Evolutionary conservation across 257 asterid genomes (phyloP).

Genomic region (Gentiana straminea): DNA sequence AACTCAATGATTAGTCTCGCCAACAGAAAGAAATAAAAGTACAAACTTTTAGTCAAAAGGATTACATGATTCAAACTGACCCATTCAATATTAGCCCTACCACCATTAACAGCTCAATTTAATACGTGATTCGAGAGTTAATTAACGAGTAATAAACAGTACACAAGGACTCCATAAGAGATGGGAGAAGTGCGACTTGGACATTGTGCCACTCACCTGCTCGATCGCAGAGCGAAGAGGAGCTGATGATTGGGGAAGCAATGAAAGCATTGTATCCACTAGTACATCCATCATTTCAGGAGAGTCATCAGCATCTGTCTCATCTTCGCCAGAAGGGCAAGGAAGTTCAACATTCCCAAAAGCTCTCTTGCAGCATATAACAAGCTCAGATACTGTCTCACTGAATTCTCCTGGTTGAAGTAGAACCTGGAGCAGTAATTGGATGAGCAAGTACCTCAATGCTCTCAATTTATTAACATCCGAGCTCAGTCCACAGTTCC

Average conservation of each 20-base stretch:
- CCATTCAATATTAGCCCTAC: background rate
- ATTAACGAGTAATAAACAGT: background rate
- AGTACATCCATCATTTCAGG: constrained; percentile 87
- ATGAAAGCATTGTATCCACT: constrained; percentile 89
- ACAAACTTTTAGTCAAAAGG: background rate
- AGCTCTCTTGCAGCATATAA: constrained; percentile 79
- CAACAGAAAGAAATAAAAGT: background rate
- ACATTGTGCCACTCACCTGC: constrained; percentile 42
- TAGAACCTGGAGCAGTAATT: constrained; percentile 80
- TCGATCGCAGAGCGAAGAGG: constrained; percentile 87
- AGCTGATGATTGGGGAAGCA: constrained; percentile 87
- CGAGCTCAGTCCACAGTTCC: constrained; percentile 40
- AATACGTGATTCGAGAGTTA: background rate
- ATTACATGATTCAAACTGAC: background rate
- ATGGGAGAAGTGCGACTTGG: background rate
- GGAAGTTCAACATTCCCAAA: constrained; percentile 51
- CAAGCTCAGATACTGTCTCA: constrained; percentile 86
- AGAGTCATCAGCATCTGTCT: constrained; percentile 44
- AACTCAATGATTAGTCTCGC: background rate
- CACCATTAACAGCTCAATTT: background rate
- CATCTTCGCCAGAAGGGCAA: constrained; percentile 72
- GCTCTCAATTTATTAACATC: constrained; percentile 62
- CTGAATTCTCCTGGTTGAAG: constrained; percentile 80
- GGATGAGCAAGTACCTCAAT: constrained; percentile 76
- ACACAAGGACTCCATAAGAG: background rate